Conservation (phyloP, 805 yeast genomes). For the Metschnikowia drakensbergensis region DNA sequence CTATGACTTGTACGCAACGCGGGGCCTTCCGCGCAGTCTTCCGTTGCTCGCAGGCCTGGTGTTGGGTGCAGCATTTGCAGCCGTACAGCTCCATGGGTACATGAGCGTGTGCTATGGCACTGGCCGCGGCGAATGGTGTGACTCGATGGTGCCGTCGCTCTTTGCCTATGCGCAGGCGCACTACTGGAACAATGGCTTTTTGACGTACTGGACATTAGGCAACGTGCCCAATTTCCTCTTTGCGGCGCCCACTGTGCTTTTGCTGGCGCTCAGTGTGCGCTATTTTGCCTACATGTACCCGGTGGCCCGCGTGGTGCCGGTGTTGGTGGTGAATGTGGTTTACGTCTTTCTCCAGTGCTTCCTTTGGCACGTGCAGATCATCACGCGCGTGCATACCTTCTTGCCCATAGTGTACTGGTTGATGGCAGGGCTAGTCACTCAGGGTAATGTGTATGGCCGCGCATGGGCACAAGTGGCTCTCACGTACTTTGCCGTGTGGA, state of each 20-base stretch:
- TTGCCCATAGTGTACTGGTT: conserved; percentile 72
- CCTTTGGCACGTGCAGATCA: conserved; percentile 81
- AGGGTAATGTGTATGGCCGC: conserved; percentile 8
- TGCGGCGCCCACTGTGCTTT: conserved; percentile 61
- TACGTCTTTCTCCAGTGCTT: conserved; percentile 50
- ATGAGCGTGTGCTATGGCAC: conserved; percentile 53
- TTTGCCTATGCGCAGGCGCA: conserved; percentile 67
- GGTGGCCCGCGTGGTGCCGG: conserved; percentile 31
- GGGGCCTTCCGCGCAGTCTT: conserved; percentile 4
- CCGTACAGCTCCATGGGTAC: conserved; percentile 53
- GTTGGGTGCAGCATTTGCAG: conserved; percentile 44
- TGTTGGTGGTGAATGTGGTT: conserved; percentile 39
- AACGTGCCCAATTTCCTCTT: conserved; percentile 81
- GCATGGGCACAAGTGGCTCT: conserved; percentile 16
- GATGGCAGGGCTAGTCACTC: conserved; percentile 44
- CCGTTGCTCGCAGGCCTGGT: conserved; percentile 55
- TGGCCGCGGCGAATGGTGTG: conserved; percentile 76
- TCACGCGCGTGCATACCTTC: conserved; percentile 75
- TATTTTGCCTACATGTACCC: conserved; percentile 37
- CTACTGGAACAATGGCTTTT: conserved; percentile 84
- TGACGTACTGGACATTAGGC: conserved; percentile 75
- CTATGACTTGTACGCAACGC: conserved; percentile 43
- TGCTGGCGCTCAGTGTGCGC: conserved; percentile 41
- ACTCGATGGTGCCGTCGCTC: conserved; percentile 50
- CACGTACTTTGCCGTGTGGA: conserved; percentile 57